Evolutionary conservation across 768 basidiomycete species (phyloP), one percentile per base, ranked within the genome.

Genomic region (Tubosaeta sp.): DNA sequence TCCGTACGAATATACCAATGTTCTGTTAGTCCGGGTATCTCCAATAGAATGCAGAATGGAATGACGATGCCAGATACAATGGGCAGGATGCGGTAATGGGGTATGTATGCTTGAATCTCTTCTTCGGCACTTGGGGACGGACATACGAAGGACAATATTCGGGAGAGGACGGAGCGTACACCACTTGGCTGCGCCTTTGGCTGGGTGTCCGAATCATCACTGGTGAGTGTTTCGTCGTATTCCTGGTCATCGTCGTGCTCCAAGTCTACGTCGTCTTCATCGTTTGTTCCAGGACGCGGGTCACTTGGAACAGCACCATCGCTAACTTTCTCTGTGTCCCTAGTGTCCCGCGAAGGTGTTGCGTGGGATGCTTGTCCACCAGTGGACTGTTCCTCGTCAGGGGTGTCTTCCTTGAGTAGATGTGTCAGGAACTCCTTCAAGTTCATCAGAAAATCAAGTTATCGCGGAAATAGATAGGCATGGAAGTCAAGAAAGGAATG

Each of bases 41-140:
- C 86, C 27, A 92, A 73, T n/a, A 93, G 74, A 44, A 91, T 86
- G 16, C 84, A 79, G 59, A 93, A 89, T 0, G 87, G 86, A 32
- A 87, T 80, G 53, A 83, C 64, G 35, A 86, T 73, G 18, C 84
- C 85, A 13, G 87, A 81, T 9, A 88, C 50, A 36, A 89, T 82
- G 0, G 86, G 86, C 5, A 81, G 68, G 46, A 71, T 71, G 16
- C 88, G 82, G 61, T 84, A 86, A 46, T 79, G 78, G 21, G 84
- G 82, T 27, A 77, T 60, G 49, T 73, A 77, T 27, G 61, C 49
- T 30, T 65, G 67, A 0, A 68, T 54, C 32, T 62, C 59, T 39
- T 63, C 63, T 39, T 68, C 66, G 10, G 51, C 18, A 4, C 11
- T 59, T 18, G 57, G 53, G 2, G 65, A 46, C n/a, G 60, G 64